These are phyloP conservation scores for Colletotrichum horii DNA, from an alignment of 2,329 filamentous ascomycete genomes.

Conservation along the genomic window DNA sequence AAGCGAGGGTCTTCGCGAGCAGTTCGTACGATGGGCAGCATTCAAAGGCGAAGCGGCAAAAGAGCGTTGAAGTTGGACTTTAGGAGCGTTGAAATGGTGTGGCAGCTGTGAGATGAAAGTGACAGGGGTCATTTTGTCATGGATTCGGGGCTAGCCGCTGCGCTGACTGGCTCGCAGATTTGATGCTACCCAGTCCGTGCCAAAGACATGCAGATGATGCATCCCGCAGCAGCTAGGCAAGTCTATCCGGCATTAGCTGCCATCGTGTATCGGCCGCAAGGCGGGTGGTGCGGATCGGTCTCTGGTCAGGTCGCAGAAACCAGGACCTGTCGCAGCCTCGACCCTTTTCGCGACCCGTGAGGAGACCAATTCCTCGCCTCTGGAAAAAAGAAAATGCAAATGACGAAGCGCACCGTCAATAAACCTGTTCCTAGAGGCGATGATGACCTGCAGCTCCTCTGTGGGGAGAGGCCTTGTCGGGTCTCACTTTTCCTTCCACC, in stretches of 20 bases:
- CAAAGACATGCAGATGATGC: conserved; percentile 22
- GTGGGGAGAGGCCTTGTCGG: conserved; percentile 1
- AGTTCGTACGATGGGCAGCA: background rate
- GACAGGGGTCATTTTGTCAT: conserved; percentile 18
- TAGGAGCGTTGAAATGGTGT: conserved; percentile 18
- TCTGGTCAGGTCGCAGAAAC: conserved; percentile 13
- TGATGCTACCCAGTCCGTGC: conserved; percentile 9
- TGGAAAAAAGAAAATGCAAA: conserved; percentile 13
- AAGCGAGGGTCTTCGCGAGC: background rate
- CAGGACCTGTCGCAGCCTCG: conserved; percentile 17
- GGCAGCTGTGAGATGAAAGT: conserved; percentile 16
- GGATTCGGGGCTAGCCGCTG: conserved; percentile 21
- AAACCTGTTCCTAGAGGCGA: conserved; percentile 18
- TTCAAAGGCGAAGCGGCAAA: background rate
- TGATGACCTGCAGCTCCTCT: conserved; percentile 20
- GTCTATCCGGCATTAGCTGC: conserved; percentile 23
- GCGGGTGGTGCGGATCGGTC: conserved; percentile 19
- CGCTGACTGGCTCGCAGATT: conserved; percentile 21
- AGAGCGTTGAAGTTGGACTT: conserved; percentile 4
- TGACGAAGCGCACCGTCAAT: conserved; percentile 18
- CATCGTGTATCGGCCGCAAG: conserved; percentile 22
- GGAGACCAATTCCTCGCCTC: background rate
- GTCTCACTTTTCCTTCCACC: conserved; percentile 21
- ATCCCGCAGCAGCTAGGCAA: conserved; percentile 23
- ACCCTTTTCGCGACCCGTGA: background rate